Evolutionary conservation across 2,329 filamentous ascomycete species (phyloP), one percentile per base, ranked within the genome.

Genomic region (Sporothrix curviconia): DNA sequence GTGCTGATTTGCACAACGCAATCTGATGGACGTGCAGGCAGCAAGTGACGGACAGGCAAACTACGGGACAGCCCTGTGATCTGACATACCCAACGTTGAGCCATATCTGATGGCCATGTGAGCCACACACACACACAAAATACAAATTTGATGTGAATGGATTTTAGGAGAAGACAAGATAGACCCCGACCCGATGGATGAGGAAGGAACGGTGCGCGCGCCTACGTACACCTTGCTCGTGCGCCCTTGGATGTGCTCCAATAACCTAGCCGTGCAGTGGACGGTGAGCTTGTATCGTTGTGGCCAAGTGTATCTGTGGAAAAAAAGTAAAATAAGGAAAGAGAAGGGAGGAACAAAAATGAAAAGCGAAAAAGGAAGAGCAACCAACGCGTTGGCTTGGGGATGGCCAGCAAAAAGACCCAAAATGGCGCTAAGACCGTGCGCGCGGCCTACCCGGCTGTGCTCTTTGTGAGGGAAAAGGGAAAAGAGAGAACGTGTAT

Each of bases 401-500:
- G 50, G 50, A 39, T 42, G 47, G 12, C n/a, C n/a, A n/a, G n/a
- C n/a, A n/a, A n/a, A n/a, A n/a, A n/a, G n/a, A n/a, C n/a, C n/a
- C n/a, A n/a, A 51, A 43, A 43, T 24, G 25, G 37, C 58, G 59
- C 57, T 56, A 62, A 56, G 57, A 46, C 59, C 60, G 57, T 63
- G 60, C 57, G 62, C 59, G 58, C 59, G 60, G 57, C 56, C 60
- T 49, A 57, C 52, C 53, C 58, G 55, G 58, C 42, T 56, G 40
- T 58, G 53, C 34, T 55, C 22, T 25, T 17, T 25, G 15, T 30
- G 49, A 30, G 25, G 40, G 28, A 22, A 12, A n/a, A 39, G 42
- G 51, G 50, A 25, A 52, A 47, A 61, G 54, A 55, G 54, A 60
- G 60, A 63, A 60, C 62, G 65, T 66, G 64, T 67, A 66, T 67